phyloP scores from a whole-genome alignment of 441 rosid genomes.

The Oxalis stricta region DNA sequence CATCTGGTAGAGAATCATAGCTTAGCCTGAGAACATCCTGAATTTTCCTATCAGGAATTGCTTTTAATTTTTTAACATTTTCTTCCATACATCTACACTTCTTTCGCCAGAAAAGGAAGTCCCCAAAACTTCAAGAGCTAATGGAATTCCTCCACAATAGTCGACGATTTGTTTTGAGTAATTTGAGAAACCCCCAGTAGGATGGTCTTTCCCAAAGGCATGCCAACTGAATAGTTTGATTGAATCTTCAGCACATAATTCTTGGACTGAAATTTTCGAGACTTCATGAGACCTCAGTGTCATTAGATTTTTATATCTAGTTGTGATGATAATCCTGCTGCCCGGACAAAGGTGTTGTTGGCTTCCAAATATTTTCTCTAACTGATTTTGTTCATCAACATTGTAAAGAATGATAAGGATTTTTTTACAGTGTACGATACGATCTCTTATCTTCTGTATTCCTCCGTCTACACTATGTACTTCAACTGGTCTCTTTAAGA shows the following conservation, averaged over 20 bases:
- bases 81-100: conserved; percentile 10
- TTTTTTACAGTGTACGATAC: conserved; percentile 1
- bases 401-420: conserved; percentile 17
- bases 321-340: conserved; percentile 18
- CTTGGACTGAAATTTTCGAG: conserved; percentile 11
- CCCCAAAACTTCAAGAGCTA: conserved; percentile 17
- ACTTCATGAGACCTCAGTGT: background rate
- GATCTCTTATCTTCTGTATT: conserved; percentile 5
- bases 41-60: conserved; percentile 10
- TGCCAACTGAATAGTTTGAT: too few species aligned
- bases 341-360: conserved; percentile 12
- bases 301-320: conserved; percentile 6
- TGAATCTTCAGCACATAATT: too few species aligned
- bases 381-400: conserved; percentile 14
- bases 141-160: conserved; percentile 14
- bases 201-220: too few species aligned
- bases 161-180: background rate
- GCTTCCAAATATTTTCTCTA: conserved; percentile 8
- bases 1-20: too few species aligned
- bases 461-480: conserved; percentile 10
- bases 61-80: conserved; percentile 8
- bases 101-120: conserved; percentile 3
- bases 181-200: too few species aligned
- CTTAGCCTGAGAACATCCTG: background rate
- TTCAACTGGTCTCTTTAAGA: too few species aligned